A percentile compares a stretch with the other conserved stretches of the same genome.
Conservation (phyloP, 2,329 filamentous ascomycete species). For the Pseudocercospora cruenta region DNA sequence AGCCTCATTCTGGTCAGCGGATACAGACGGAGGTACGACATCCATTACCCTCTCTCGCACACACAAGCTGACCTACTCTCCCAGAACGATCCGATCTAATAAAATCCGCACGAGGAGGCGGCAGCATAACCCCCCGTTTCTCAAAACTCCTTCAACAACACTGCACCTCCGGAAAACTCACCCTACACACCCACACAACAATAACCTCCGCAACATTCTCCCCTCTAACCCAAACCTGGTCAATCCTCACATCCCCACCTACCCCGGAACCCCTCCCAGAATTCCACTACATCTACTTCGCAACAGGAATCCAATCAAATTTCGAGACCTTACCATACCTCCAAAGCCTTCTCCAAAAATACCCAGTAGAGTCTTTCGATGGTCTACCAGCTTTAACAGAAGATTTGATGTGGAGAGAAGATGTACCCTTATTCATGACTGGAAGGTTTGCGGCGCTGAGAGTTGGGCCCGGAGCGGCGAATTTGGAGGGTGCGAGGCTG, state of each 20-base stretch:
- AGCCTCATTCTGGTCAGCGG: constrained; percentile 75
- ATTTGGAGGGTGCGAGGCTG: constrained; percentile 72
- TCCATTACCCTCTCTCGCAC: neutral
- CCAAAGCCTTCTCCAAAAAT: constrained; percentile 59
- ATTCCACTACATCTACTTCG: constrained; percentile 73
- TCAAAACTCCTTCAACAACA: constrained; percentile 68
- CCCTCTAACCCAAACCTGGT: constrained; percentile 52
- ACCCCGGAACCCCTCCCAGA: constrained; percentile 45
- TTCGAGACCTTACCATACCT: constrained; percentile 65
- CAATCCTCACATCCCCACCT: constrained; percentile 57
- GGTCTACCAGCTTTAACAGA: constrained; percentile 75
- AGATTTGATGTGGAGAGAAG: constrained; percentile 73
- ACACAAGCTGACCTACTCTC: neutral
- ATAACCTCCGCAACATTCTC: constrained; percentile 60
- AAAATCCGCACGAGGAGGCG: constrained; percentile 68
- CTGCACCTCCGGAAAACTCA: constrained; percentile 55
- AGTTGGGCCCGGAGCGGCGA: constrained; percentile 72
- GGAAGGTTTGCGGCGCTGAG: constrained; percentile 69
- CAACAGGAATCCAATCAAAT: constrained; percentile 71
- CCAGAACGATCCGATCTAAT: constrained; percentile 68
- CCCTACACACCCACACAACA: constrained; percentile 61
- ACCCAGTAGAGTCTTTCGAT: constrained; percentile 65
- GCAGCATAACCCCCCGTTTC: constrained; percentile 73
- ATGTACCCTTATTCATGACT: constrained; percentile 73
- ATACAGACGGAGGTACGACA: constrained; percentile 61